A percentile compares a stretch with the other conserved stretches of the same genome.
phyloP scores from a whole-genome alignment of 2,329 filamentous ascomycete species.

The Setomelanomma holmii region DNA sequence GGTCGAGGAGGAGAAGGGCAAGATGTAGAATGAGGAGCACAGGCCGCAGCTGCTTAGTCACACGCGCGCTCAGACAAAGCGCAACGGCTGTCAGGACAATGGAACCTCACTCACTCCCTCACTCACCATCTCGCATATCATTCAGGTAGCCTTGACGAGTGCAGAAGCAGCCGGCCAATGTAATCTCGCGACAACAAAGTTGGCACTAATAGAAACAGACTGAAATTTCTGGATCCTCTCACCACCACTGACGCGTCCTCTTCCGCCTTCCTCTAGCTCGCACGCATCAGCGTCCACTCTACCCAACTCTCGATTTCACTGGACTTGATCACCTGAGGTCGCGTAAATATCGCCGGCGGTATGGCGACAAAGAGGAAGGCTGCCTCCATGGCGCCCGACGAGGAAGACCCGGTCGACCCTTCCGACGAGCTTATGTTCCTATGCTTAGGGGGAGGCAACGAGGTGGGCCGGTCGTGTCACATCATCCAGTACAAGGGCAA shows the following conservation, averaged over 20 bases:
- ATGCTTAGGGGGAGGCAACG: slow-evolving; percentile 92
- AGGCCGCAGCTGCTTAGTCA: slow-evolving; percentile 32
- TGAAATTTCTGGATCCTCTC: no score
- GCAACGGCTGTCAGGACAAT: slow-evolving; percentile 4
- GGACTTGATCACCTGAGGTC: no score
- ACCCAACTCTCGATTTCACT: not conserved
- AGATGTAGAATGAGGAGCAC: slow-evolving; percentile 31
- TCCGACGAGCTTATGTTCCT: slow-evolving; percentile 94
- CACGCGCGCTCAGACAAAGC: slow-evolving; percentile 33
- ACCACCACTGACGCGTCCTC: no score
- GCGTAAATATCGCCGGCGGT: no score
- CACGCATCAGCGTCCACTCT: not conserved
- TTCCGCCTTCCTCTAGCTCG: not conserved
- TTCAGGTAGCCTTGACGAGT: not conserved
- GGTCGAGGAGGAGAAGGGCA: slow-evolving; percentile 13
- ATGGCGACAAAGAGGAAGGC: slow-evolving; percentile 98
- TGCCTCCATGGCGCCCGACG: slow-evolving; percentile 74
- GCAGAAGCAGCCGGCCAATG: no score
- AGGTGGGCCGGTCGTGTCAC: slow-evolving; percentile 95
- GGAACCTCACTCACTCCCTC: slow-evolving; percentile 1
- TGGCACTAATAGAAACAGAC: no score
- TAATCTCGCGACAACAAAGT: no score
- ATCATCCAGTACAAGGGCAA: slow-evolving; percentile 99
- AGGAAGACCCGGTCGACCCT: slow-evolving; percentile 89
- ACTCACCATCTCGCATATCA: not conserved